Evolutionary conservation across 768 basidiomycete genomes (phyloP).

Genomic region (Tylopilus sp.): DNA sequence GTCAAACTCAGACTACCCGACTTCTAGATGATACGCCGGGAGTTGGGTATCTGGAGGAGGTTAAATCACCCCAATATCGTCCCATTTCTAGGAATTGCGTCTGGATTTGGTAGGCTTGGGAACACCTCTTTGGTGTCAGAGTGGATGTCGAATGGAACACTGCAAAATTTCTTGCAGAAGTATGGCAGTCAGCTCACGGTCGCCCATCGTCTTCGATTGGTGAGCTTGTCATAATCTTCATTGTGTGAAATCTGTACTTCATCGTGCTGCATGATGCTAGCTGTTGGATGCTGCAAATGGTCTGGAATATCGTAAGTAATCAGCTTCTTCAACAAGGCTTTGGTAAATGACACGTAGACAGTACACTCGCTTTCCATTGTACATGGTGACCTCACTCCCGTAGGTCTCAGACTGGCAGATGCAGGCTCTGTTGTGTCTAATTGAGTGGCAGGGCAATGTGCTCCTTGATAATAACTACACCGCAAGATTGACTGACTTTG

Average conservation of each 20-base stretch:
- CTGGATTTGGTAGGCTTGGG: constrained; percentile 8
- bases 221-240: neutral
- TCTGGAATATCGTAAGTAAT: constrained; percentile 1
- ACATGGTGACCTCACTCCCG: constrained; percentile 9
- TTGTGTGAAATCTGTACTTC: no score
- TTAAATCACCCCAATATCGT: constrained; percentile 9
- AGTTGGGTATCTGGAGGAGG: constrained; percentile 11
- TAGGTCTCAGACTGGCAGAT: neutral
- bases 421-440: neutral
- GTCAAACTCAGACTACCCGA: neutral
- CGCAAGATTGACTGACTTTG: constrained; percentile 8
- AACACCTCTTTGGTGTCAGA: constrained; percentile 5
- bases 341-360: neutral
- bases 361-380: constrained; percentile 5
- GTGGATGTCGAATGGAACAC: constrained; percentile 11
- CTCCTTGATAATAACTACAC: constrained; percentile 4
- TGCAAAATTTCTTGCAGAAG: neutral
- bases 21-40: constrained; percentile 12
- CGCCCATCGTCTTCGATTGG: constrained; percentile 2
- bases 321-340: neutral
- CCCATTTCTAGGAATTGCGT: constrained; percentile 8
- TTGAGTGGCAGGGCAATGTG: constrained; percentile 2
- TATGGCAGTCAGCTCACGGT: neutral
- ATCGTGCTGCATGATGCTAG: neutral
- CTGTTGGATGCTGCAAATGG: neutral